phyloP scores from a whole-genome alignment of 768 basidiomycete genomes.

The Mycena latifolia region DNA sequence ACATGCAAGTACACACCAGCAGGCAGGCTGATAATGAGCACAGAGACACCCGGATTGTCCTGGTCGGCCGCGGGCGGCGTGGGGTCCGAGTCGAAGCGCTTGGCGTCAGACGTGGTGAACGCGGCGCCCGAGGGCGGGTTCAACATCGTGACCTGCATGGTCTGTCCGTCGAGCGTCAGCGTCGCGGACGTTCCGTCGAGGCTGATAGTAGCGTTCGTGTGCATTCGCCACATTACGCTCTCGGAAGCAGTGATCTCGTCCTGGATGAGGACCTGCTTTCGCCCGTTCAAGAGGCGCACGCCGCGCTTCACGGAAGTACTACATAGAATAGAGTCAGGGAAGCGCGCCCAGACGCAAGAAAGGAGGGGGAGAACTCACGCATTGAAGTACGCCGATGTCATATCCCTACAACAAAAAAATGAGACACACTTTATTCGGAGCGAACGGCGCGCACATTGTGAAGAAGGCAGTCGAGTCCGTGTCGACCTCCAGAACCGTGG shows the following conservation, averaged over 20 bases:
- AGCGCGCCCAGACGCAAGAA: neutral
- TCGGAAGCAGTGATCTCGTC: constrained; percentile 86
- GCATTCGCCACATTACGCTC: constrained; percentile 80
- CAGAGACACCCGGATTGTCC: constrained; percentile 81
- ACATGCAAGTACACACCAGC: constrained; percentile 49
- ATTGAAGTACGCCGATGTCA: constrained; percentile 80
- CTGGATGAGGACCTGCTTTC: constrained; percentile 91
- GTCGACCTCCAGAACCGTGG: constrained; percentile 78
- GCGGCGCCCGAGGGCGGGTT: constrained; percentile 73
- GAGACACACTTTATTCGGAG: no score
- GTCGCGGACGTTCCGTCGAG: constrained; percentile 75
- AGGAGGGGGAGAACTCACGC: constrained; percentile 73
- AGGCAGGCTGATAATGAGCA: constrained; percentile 77
- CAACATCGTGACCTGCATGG: constrained; percentile 73
- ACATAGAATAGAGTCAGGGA: neutral
- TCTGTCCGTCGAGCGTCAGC: constrained; percentile 77
- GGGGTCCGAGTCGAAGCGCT: constrained; percentile 69
- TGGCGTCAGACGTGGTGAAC: constrained; percentile 69
- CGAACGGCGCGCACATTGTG: no score
- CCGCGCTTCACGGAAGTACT: constrained; percentile 87
- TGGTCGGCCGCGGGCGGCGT: constrained; percentile 76
- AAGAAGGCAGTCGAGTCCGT: constrained; percentile 71
- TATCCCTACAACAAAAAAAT: constrained; percentile 73
- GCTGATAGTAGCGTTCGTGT: constrained; percentile 91
- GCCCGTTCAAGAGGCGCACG: constrained; percentile 82